Evolutionary conservation across 768 basidiomycete species (phyloP).

Genomic region (Lepiota brunneoincarnata): DNA sequence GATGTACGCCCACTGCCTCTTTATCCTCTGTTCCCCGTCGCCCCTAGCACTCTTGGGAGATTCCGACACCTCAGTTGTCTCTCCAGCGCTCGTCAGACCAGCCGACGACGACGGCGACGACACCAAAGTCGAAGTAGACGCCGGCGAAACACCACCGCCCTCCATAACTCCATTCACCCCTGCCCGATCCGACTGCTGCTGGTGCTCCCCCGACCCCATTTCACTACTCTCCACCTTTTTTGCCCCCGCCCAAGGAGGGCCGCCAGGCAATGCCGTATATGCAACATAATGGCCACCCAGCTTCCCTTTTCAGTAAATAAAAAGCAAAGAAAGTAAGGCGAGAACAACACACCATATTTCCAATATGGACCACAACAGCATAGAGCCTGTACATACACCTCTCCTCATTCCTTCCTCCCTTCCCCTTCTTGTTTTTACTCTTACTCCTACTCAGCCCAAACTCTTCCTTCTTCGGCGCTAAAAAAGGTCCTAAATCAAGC

Average conservation of each 20-base stretch:
- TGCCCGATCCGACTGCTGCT: neutral
- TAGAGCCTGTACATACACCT: conserved; percentile 52
- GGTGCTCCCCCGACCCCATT: neutral
- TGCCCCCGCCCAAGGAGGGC: conserved; percentile 15
- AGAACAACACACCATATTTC: conserved; percentile 67
- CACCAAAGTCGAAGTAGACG: neutral
- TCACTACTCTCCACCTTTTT: neutral
- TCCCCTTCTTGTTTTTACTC: conserved; percentile 9
- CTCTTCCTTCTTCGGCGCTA: conserved; percentile 78
- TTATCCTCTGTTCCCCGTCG: conserved; percentile 18
- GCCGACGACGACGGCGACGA: conserved; percentile 7
- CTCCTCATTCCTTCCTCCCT: conserved; percentile 13
- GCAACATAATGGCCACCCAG: conserved; percentile 90
- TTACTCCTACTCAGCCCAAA: conserved; percentile 41
- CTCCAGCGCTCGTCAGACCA: neutral
- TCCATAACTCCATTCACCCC: neutral
- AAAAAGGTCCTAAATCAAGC: conserved; percentile 81
- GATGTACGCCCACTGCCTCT: conserved; percentile 86
- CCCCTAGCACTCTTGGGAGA: conserved; percentile 1
- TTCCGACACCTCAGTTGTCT: neutral
- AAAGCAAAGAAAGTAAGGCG: neutral
- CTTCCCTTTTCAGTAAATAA: conserved; percentile 32
- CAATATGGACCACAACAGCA: conserved; percentile 84
- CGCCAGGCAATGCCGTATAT: conserved; percentile 69
- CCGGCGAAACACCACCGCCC: neutral